Base-by-base conservation (phyloP, 306 rosid genomes). In the Styphnolobium japonicum region DNA sequence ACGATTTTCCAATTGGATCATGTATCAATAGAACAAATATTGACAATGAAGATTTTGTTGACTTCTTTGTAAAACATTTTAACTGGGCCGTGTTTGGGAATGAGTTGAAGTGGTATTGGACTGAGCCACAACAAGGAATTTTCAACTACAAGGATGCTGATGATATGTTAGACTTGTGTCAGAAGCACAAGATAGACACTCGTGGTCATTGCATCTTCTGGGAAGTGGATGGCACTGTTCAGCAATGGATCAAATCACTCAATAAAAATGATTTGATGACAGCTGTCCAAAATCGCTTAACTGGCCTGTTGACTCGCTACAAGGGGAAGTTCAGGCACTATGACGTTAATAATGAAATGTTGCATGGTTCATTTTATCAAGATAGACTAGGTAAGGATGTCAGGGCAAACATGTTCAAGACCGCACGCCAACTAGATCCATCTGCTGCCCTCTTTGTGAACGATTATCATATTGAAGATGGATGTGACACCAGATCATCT, bases 61-160 rank as follows among this genome's bases (percentile, higher is more conserved):
- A 83, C 70, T 96, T 96, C 80, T 90, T 93, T 10, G 68, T 81
- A 76, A 88, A 90, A 73, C 88, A 93, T 78, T 93, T 95, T 81
- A 95, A 93, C 85, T 96, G 99, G 99, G 97, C 96, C 14, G 97
- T 89, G 60, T 96, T 96, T 76, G 99, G 97, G 18, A 96, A 96
- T 71, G 99, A 93, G 84, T 78, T 96, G 85, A 96, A 96, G 84
- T 96, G 97, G 99, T 88, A 88, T 66, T 96, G 94, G 99, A 96
- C 98, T 2, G 99, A 96, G 68, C 73, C 96, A 23, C 96, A 93
- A 10, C 80, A 82, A 56, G 99, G 98, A n/a, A 93, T 78, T 2
- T 74, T 96, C 34, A 93, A 93, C 84, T 90, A 93, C 82, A 86
- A 83, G 61, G 99, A 96, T 62, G 98, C 97, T 3, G 96, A 96